Evolutionary conservation across 768 basidiomycete species (phyloP).

Genomic region (Lyophyllum semitale): DNA sequence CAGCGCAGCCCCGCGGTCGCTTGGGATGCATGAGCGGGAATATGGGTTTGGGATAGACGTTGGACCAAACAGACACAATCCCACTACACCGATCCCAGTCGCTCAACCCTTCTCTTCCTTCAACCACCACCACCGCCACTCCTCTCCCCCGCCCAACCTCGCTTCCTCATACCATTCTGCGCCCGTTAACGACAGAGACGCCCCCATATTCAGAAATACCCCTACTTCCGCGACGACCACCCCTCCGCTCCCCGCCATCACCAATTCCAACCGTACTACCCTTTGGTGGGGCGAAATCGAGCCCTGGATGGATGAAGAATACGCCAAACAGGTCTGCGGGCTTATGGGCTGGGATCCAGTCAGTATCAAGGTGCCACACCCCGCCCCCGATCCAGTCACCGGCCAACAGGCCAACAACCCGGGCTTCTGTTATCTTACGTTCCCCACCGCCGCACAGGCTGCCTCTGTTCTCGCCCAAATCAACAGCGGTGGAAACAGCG

Average conservation of each 20-base stretch:
- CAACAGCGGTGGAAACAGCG: conserved; percentile 42
- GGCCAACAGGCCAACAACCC: conserved; percentile 79
- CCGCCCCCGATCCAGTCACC: conserved; percentile 54
- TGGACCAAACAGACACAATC: conserved; percentile 49
- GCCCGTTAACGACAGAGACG: conserved; percentile 32
- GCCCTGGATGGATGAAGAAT: conserved; percentile 97
- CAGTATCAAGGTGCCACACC: conserved; percentile 70
- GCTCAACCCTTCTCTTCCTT: conserved; percentile 42
- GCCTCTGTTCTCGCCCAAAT: conserved; percentile 72
- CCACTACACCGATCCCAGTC: conserved; percentile 23
- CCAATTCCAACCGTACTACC: conserved; percentile 51
- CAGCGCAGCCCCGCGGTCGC: conserved; percentile 26
- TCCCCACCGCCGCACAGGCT: conserved; percentile 70
- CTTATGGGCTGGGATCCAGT: conserved; percentile 88
- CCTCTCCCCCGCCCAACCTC: conserved; percentile 36
- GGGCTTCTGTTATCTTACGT: conserved; percentile 87
- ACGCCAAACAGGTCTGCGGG: conserved; percentile 83
- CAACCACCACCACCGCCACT: conserved; percentile 40
- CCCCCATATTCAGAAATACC: conserved; percentile 28
- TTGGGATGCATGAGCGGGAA: conserved; percentile 31
- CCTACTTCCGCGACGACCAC: conserved; percentile 14
- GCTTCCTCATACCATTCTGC: conserved; percentile 26
- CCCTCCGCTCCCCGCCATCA: conserved; percentile 26
- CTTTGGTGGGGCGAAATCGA: conserved; percentile 90
- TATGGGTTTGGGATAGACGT: conserved; percentile 24